phyloP scores from a whole-genome alignment of 805 yeast genomes.

The Kazachstania psychrophila region DNA sequence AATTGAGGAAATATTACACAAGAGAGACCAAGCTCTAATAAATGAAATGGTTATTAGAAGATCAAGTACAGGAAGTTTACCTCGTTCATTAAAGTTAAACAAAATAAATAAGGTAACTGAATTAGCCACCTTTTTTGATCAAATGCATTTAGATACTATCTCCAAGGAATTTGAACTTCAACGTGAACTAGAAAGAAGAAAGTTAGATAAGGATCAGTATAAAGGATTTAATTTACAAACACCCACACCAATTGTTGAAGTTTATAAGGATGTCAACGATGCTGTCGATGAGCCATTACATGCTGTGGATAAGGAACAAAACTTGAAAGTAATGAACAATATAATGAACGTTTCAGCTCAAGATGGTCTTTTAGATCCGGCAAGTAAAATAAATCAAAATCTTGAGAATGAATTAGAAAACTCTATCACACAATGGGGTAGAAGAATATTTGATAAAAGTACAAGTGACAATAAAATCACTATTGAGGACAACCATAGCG shows the following conservation, averaged over 20 bases:
- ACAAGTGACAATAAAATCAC: background rate
- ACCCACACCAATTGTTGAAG: slow-evolving; percentile 82
- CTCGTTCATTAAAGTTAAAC: no score
- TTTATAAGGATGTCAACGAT: slow-evolving; percentile 79
- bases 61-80: no score
- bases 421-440: slow-evolving; percentile 29
- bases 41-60: no score
- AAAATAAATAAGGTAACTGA: slow-evolving; percentile 52
- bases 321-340: background rate
- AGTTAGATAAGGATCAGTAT: slow-evolving; percentile 49
- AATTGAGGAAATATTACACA: no score
- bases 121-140: slow-evolving; percentile 58
- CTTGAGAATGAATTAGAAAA: slow-evolving; percentile 24
- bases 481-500: background rate
- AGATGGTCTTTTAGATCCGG: background rate
- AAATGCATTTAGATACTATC: slow-evolving; percentile 67
- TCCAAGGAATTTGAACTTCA: slow-evolving; percentile 82
- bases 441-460: slow-evolving; percentile 12
- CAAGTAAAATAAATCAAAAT: slow-evolving; percentile 13
- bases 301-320: slow-evolving; percentile 7
- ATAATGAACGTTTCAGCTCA: slow-evolving; percentile 1
- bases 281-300: slow-evolving; percentile 58
- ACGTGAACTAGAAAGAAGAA: slow-evolving; percentile 67
- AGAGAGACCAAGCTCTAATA: no score
- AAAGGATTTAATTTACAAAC: slow-evolving; percentile 62